Evolutionary conservation across 345 rosid genomes (phyloP), one percentile per base, ranked within the genome.

Genomic region (Pistacia atlantica): DNA sequence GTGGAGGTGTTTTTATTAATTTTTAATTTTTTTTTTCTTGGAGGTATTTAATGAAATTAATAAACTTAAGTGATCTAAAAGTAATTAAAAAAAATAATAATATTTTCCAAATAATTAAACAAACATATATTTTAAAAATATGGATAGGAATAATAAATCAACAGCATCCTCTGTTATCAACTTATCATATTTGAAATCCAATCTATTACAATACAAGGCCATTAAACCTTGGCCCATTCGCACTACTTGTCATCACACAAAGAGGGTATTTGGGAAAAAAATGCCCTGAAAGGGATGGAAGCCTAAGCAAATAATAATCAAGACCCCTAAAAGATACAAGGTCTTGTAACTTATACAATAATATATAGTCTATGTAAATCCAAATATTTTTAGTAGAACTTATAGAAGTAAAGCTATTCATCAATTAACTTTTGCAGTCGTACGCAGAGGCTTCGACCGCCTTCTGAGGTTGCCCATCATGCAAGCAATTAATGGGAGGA

Each of bases 401-500:
- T 31, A 31, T 31, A 31, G 2, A 31, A 31, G 33, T 31, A 42
- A 42, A 42, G 46, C 46, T 42, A 42, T 42, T 42, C 6, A 42
- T 42, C 46, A 1, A 42, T 42, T 8, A 25, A 2, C 64, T n/a
- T 79, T 69, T 88, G 83, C 98, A 94, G 16, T 65, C 62, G 56
- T 72, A 80, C 3, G 72, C 65, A 14, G 92, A 73, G 58, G 82
- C 63, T 79, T 87, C 89, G 1, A 52, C 66, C 37, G 71, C 70
- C 0, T 71, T 81, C 67, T 86, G 79, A 22, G 99, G 98, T 77
- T 83, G 58, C n/a, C 99, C 99, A 5, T 93, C 95, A 16, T 59
- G 86, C 58, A 96, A 81, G 78, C 98, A 96, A 76, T 88, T 83
- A 8, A 96, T 81, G 0, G 97, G 99, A 8, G 99, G 99, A 4